A percentile compares a stretch with the other conserved stretches of the same genome.
phyloP scores from a whole-genome alignment of 1,284 basidiomycete species.

The Volvariella surrecta region DNA sequence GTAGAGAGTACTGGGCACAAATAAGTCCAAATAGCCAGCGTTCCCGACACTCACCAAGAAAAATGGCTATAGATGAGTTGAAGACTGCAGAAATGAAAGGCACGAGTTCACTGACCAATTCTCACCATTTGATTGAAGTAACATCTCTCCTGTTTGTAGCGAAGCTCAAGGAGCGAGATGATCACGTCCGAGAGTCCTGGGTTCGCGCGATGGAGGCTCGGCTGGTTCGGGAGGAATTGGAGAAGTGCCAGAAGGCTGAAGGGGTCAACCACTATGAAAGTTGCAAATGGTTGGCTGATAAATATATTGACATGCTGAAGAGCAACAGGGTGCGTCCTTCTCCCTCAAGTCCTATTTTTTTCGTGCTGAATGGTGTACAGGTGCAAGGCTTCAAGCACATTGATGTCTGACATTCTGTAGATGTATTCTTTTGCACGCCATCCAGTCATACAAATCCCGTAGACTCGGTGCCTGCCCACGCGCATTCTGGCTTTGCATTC shows the following conservation, averaged over 20 bases:
- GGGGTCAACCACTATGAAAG: constrained; percentile 89
- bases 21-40: constrained; percentile 10
- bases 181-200: constrained; percentile 88
- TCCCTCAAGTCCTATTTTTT: constrained; percentile 1
- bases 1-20: not conserved
- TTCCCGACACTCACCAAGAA: constrained; percentile 9
- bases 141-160: constrained; percentile 26
- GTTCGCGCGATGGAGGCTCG: constrained; percentile 90
- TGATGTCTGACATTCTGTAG: constrained; percentile 20
- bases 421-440: not conserved
- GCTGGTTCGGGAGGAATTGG: constrained; percentile 84
- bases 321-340: constrained; percentile 72
- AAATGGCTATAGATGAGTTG: constrained; percentile 33
- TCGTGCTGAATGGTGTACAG: constrained; percentile 14
- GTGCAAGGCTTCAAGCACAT: constrained; percentile 34
- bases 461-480: too few species aligned
- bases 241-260: constrained; percentile 88
- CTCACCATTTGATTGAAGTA: too few species aligned
- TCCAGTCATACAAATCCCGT: too few species aligned
- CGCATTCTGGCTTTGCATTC: too few species aligned
- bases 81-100: constrained; percentile 42
- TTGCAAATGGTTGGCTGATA: constrained; percentile 83
- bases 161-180: constrained; percentile 62
- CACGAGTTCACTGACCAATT: constrained; percentile 16
- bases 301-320: constrained; percentile 76